Base-by-base conservation (phyloP, 139 green algal genomes). In the Chlorella vulgaris region DNA sequence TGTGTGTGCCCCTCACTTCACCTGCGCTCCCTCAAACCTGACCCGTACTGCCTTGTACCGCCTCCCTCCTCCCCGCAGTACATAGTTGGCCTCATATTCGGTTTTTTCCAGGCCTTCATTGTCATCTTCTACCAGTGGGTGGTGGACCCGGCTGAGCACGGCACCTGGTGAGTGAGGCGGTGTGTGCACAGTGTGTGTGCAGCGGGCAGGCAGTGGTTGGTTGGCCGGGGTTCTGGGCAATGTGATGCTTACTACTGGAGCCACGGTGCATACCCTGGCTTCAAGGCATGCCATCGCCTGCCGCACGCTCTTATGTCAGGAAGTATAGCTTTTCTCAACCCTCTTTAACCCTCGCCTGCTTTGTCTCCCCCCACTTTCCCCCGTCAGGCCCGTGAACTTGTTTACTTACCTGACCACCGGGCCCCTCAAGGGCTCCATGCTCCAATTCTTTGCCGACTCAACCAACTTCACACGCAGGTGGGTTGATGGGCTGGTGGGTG, bases 401-500 rank as follows among this genome's bases (percentile, higher is more conserved):
- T 97, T 95, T 61, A 87, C 78, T 15, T 89, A 69, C 68, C 58
- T 84, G 13, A 69, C 82, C 28, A 87, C 80, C 21, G 90, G 94
- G 35, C 80, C 91, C 24, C 81, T 97, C 65, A 87, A 82, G 39
- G 85, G 84, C 21, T 47, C 87, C 36, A 89, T 98, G 89, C 83
- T 98, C 35, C 86, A 89, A 35, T 98, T 97, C 83, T 96, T 90
- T 75, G 90, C 90, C 0, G 87, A 86, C 22, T 93, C 90, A 26
- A 93, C 91, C 15, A 94, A 97, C 88, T 98, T 98, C 92, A 97
- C 93, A 19, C 88, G 93, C n/a, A 86, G 70, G 70, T 77, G 69
- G 7, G 68, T n/a, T 69, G 62, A n/a, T 40, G n/a, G 7, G 62
- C 4, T 40, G 10, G 29, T 7, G 29, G n/a, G 7, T n/a, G 19